Evolutionary conservation across 129 eudicot species (phyloP).

Genomic region (Arctium lappa): DNA sequence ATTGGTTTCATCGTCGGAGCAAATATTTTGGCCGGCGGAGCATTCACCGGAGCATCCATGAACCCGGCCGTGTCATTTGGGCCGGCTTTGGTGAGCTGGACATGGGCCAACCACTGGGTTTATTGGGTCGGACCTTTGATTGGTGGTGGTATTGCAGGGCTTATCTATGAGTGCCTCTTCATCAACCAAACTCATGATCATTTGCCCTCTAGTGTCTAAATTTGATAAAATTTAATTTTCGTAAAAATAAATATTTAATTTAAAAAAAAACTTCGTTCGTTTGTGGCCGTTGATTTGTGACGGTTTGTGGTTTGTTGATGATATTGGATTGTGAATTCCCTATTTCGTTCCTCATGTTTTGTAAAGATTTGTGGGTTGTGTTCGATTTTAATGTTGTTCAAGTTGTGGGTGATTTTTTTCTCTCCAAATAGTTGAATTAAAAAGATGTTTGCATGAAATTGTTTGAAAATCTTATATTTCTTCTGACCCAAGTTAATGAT

Average conservation of each 20-base stretch:
- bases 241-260: neutral
- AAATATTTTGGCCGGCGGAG: conserved; percentile 60
- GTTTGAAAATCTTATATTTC: neutral
- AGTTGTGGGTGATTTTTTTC: neutral
- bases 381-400: neutral
- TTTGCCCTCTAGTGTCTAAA: conserved; percentile 41
- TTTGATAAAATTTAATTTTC: neutral
- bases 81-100: conserved; percentile 62
- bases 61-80: conserved; percentile 63
- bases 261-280: neutral
- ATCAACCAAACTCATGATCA: conserved; percentile 52
- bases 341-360: neutral
- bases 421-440: neutral
- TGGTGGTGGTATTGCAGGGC: conserved; percentile 61
- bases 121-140: conserved; percentile 65
- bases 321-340: conserved; percentile 6
- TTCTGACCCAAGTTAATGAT: no score
- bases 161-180: conserved; percentile 46
- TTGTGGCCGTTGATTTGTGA: conserved; percentile 11
- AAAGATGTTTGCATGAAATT: neutral
- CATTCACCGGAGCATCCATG: conserved; percentile 65
- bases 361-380: neutral
- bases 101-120: conserved; percentile 51
- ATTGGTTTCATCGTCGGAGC: conserved; percentile 64
- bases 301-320: neutral